A percentile compares a stretch with the other conserved stretches of the same genome.
These are phyloP conservation scores for Phytophthora pisi DNA, from an alignment of 352 stramenopile species.

Conservation along the genomic window DNA sequence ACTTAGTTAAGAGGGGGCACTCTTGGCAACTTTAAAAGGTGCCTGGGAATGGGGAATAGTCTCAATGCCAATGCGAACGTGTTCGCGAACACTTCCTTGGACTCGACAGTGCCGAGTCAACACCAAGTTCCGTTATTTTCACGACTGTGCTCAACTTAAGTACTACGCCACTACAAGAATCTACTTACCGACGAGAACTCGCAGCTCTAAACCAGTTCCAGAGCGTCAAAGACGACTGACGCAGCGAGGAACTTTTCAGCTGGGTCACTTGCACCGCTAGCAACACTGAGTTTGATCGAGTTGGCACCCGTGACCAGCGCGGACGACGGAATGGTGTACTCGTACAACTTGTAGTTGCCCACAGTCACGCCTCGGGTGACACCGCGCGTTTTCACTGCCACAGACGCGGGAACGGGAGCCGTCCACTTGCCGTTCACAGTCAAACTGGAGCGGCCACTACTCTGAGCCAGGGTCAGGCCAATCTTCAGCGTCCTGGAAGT, in stretches of 20 bases:
- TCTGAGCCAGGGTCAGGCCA: slow-evolving; percentile 52
- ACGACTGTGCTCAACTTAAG: not conserved
- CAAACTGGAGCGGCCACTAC: slow-evolving; percentile 41
- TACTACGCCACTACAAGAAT: not conserved
- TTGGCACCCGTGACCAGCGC: slow-evolving; percentile 43
- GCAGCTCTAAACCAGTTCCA: slow-evolving; percentile 40
- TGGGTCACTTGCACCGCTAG: slow-evolving; percentile 48
- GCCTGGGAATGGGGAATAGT: too few species aligned
- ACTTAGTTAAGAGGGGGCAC: too few species aligned
- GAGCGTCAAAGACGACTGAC: slow-evolving; percentile 55
- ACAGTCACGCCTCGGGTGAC: slow-evolving; percentile 50
- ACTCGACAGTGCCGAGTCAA: not conserved
- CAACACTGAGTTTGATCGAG: slow-evolving; percentile 40
- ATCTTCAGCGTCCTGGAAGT: slow-evolving; percentile 39
- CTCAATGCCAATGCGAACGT: too few species aligned
- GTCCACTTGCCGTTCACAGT: slow-evolving; percentile 48
- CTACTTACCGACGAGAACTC: not conserved
- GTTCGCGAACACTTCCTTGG: not conserved
- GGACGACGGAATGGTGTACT: slow-evolving; percentile 48
- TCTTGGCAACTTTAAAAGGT: too few species aligned
- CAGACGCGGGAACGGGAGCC: slow-evolving; percentile 34
- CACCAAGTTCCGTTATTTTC: not conserved
- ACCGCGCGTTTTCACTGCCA: slow-evolving; percentile 51
- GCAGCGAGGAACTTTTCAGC: slow-evolving; percentile 49
- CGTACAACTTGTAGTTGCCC: slow-evolving; percentile 62